A percentile compares a stretch with the other conserved stretches of the same genome.
Evolutionary conservation across 768 basidiomycete genomes (phyloP).

Genomic region (Rhodocollybia butyracea): DNA sequence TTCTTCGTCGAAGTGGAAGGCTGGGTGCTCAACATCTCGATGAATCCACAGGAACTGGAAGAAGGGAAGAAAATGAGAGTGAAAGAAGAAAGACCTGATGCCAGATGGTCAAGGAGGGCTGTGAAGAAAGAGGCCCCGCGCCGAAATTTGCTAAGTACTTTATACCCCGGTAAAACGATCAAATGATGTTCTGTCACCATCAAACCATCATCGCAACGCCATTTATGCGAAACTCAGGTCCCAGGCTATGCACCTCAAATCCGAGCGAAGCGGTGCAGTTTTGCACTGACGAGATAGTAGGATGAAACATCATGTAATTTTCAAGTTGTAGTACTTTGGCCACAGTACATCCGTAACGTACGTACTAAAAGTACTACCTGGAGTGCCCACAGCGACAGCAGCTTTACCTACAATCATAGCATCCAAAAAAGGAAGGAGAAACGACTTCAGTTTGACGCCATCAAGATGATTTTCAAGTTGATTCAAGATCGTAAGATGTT

Average conservation of each 20-base stretch:
- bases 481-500: conserved; percentile 26
- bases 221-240: background rate
- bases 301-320: too few relatives aligned
- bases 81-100: background rate
- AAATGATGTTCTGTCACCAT: conserved; percentile 8
- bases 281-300: too few relatives aligned
- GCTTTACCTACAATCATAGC: conserved; percentile 65
- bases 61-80: conserved; percentile 3
- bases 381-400: conserved; percentile 60
- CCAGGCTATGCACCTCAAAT: background rate
- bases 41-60: background rate
- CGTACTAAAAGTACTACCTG: conserved; percentile 71
- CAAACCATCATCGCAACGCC: conserved; percentile 7
- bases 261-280: background rate
- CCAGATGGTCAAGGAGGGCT: conserved; percentile 5
- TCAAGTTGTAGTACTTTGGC: conserved; percentile 51
- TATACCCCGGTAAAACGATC: background rate
- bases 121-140: background rate
- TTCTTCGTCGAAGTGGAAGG: conserved; percentile 7
- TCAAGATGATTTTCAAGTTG: conserved; percentile 44
- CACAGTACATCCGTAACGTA: conserved; percentile 70
- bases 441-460: conserved; percentile 39
- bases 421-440: conserved; percentile 64
- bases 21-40: conserved; percentile 12
- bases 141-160: background rate